A percentile compares a stretch with the other conserved stretches of the same genome.
phyloP scores from a whole-genome alignment of 164 flowering plant genomes.

The Saururus chinensis region DNA sequence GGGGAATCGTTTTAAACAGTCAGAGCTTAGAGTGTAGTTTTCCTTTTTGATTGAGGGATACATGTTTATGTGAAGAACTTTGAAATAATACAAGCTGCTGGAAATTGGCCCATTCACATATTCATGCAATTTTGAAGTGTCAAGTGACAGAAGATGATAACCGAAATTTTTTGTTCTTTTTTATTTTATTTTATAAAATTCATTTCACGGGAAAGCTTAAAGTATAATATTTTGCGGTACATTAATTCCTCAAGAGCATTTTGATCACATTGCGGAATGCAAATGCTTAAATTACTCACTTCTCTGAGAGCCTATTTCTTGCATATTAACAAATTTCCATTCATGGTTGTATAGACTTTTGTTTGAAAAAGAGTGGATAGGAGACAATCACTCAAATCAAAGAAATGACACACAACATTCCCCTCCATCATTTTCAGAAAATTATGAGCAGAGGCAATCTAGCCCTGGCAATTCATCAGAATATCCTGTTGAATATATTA shows the following conservation, averaged over 20 bases:
- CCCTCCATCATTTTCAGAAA: constrained; percentile 11
- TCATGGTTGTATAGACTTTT: too few relatives aligned
- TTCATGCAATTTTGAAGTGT: too few relatives aligned
- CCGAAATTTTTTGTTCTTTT: too few relatives aligned
- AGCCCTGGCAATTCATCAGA: not conserved
- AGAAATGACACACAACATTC: constrained; percentile 11
- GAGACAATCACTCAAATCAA: constrained; percentile 12
- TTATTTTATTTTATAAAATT: constrained; percentile 1
- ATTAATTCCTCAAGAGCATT: not conserved
- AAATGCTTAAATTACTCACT: too few relatives aligned
- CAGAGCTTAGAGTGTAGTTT: not conserved
- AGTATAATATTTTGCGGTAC: too few relatives aligned
- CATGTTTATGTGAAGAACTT: too few relatives aligned
- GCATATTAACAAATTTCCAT: too few relatives aligned
- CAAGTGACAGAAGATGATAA: not conserved
- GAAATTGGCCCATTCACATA: too few relatives aligned
- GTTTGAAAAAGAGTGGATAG: constrained; percentile 24
- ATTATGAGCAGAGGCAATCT: constrained; percentile 1
- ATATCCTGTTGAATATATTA: constrained; percentile 10
- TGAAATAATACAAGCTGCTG: too few relatives aligned
- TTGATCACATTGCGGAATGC: too few relatives aligned
- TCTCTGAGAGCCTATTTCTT: too few relatives aligned
- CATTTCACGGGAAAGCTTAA: not conserved
- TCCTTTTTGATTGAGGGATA: not conserved
- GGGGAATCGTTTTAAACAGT: not conserved